Conservation (phyloP, 768 basidiomycete genomes). For the Collybia sp. region DNA sequence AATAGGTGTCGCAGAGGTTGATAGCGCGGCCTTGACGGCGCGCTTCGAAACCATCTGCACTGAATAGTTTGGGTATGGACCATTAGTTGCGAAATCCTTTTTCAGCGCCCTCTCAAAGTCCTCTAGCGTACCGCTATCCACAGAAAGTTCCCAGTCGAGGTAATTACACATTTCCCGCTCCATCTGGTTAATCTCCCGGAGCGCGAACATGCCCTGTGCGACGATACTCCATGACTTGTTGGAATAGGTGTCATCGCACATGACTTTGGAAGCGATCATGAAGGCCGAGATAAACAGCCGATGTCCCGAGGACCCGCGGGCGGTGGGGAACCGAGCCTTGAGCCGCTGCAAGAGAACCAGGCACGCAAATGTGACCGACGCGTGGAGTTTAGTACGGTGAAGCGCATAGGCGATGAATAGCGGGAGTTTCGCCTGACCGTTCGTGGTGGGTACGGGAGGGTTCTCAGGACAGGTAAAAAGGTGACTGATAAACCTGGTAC, state of each 20-base stretch:
- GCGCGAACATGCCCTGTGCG: conserved; percentile 79
- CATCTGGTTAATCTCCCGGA: conserved; percentile 95
- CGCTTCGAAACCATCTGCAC: conserved; percentile 60
- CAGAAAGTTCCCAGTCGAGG: conserved; percentile 87
- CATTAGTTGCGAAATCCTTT: conserved; percentile 48
- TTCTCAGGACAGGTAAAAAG: conserved; percentile 85
- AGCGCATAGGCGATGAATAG: conserved; percentile 86
- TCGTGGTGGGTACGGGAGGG: conserved; percentile 44
- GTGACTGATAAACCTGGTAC: conserved; percentile 77
- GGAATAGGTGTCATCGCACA: conserved; percentile 91
- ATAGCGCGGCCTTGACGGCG: conserved; percentile 39
- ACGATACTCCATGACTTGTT: conserved; percentile 93
- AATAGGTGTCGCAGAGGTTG: conserved; percentile 33
- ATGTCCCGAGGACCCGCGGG: conserved; percentile 86
- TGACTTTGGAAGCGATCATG: conserved; percentile 91
- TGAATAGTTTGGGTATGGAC: conserved; percentile 61
- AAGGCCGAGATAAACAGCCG: conserved; percentile 88
- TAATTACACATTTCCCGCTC: conserved; percentile 92
- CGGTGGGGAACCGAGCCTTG: conserved; percentile 90
- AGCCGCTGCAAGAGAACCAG: conserved; percentile 71
- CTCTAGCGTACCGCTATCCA: conserved; percentile 55
- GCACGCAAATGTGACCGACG: conserved; percentile 66
- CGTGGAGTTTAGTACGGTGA: conserved; percentile 74
- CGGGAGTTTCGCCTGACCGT: conserved; percentile 58
- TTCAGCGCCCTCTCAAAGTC: conserved; percentile 60